Evolutionary conservation across 371 early-diverging fungal species (phyloP).

Genomic region (Lichtheimia corymbifera): DNA sequence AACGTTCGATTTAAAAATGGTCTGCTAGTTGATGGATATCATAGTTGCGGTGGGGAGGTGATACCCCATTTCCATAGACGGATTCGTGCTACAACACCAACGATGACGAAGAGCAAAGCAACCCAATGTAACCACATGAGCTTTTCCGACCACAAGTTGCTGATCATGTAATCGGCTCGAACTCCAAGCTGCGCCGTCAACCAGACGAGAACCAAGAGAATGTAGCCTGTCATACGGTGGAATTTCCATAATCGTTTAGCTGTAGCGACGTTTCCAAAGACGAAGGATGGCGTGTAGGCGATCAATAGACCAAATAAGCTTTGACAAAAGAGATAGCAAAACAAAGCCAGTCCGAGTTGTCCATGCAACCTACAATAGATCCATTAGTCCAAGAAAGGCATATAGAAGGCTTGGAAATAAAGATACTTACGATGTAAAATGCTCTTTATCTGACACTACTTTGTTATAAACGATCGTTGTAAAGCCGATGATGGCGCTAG

Average conservation of each 20-base stretch:
- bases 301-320: constrained; percentile 21
- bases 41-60: background rate
- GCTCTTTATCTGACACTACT: constrained; percentile 16
- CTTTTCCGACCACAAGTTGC: constrained; percentile 26
- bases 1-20: background rate
- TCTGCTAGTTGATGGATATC: too few species aligned
- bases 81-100: constrained; percentile 27
- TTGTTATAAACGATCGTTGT: constrained; percentile 34
- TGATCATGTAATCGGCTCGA: constrained; percentile 40
- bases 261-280: constrained; percentile 21
- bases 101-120: constrained; percentile 23
- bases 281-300: constrained; percentile 19
- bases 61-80: constrained; percentile 35
- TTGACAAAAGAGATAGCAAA: constrained; percentile 24
- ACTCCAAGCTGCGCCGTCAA: constrained; percentile 43
- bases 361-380: constrained; percentile 24
- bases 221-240: constrained; percentile 40
- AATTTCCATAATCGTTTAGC: constrained; percentile 36
- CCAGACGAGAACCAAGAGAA: constrained; percentile 24
- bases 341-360: constrained; percentile 22
- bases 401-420: background rate
- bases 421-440: constrained; percentile 30
- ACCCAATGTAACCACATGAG: constrained; percentile 43
- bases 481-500: constrained; percentile 23
- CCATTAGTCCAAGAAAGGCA: background rate